Base-by-base conservation (phyloP, 2,329 filamentous ascomycete genomes). In the Didymellaceae sp. region DNA sequence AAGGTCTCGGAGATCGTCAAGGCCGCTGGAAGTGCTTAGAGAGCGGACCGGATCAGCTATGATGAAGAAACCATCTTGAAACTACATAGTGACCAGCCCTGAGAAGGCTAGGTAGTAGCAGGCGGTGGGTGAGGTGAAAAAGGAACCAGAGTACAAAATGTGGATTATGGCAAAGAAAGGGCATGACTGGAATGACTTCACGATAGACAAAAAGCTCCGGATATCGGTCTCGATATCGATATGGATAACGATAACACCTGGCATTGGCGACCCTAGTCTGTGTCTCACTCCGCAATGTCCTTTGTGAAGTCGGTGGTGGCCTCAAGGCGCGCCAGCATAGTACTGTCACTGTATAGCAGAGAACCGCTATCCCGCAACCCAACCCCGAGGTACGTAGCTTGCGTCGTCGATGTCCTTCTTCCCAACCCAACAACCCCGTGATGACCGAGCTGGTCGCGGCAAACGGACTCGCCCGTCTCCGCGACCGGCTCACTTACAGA, bases 1-100 rank as follows among this genome's bases (percentile, higher is more conserved):
- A 90, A 91, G 71, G 91, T 97, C 38, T 86, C 88, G 13, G 82
- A 85, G 59, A 84, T 91, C 55, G 87, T 94, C 51, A 84, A 86
- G 73, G 45, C 51, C 10, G 65, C 67, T 13, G 69, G 69, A 20
- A 51, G 58, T 32, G 56, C 52, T 47, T 65, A 63, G 57, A 50
- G 46, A 46, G 53, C 37, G 14, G 21, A 34, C 7, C 39, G 32
- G 20, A 52, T 52, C 26, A 22, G 33, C 25, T 52, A 52, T 26
- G 38, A 52, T 17, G 48, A 52, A 39, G 26, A 17, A 6, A n/a
- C 41, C 25, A 52, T 52, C 13, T 16, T 42, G 38, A 37, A 26
- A 22, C 32, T 52, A 33, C 42, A 52, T 24, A 26, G 25, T 37
- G 20, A 5, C 10, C 18, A 37, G 14, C 48, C 37, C n/a, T 46